Percentiles rank a stretch among this genome's conserved stretches.
These are phyloP conservation scores for Dissoconium aciculare DNA, from an alignment of 2,329 filamentous ascomycete genomes.

Conservation along the genomic window DNA sequence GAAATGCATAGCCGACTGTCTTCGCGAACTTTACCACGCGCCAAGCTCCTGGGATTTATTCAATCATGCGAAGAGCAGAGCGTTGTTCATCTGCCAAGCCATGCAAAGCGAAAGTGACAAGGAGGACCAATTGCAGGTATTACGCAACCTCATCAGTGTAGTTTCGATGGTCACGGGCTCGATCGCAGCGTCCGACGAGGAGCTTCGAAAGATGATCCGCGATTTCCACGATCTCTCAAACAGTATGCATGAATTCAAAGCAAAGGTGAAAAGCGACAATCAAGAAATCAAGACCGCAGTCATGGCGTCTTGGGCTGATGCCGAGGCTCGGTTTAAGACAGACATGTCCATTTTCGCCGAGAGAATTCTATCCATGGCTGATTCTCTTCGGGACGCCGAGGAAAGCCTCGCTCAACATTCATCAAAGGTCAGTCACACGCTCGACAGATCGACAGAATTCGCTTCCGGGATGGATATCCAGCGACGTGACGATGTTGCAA, in stretches of 20 bases:
- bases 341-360: background rate
- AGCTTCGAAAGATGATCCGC: conserved; percentile 6
- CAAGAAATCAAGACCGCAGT: conserved; percentile 5
- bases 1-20: conserved; percentile 36
- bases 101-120: conserved; percentile 44
- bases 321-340: background rate
- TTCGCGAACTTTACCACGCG: conserved; percentile 34
- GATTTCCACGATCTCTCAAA: conserved; percentile 7
- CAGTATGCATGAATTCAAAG: conserved; percentile 8
- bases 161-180: conserved; percentile 2
- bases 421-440: background rate
- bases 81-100: conserved; percentile 47
- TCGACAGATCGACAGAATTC: background rate
- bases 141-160: conserved; percentile 7
- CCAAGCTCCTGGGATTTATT: conserved; percentile 48
- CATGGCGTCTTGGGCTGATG: background rate
- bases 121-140: conserved; percentile 19
- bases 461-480: background rate
- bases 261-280: conserved; percentile 8
- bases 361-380: background rate
- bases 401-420: background rate
- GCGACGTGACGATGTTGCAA: background rate
- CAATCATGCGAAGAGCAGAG: conserved; percentile 46
- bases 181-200: conserved; percentile 7
- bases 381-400: background rate